A percentile compares a stretch with the other conserved stretches of the same genome.
Evolutionary conservation across 2,329 filamentous ascomycete species (phyloP).

Genomic region (Teratosphaeria pseudoeucalypti): DNA sequence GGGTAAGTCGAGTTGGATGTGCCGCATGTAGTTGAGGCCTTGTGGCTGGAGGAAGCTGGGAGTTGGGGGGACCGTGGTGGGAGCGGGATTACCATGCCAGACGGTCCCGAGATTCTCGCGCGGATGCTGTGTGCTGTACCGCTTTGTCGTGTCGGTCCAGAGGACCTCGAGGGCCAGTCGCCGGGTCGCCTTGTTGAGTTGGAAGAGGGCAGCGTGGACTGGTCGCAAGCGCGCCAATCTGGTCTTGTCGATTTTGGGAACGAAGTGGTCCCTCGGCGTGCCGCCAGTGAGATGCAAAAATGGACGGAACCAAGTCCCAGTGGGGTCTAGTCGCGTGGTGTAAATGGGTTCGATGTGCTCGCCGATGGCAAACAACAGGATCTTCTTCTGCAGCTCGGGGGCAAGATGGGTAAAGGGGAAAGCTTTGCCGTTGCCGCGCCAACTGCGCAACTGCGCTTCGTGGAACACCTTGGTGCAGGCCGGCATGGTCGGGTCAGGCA

Average conservation of each 20-base stretch:
- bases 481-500: neutral
- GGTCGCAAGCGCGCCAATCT: neutral
- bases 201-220: constrained; percentile 2
- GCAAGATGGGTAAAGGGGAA: constrained; percentile 1
- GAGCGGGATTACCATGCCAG: neutral
- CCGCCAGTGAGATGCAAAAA: neutral
- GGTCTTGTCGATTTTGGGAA: neutral
- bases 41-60: neutral
- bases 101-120: neutral
- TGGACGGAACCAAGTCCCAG: neutral
- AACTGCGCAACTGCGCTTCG: constrained; percentile 1
- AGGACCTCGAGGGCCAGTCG: neutral
- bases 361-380: constrained; percentile 4
- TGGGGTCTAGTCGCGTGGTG: neutral
- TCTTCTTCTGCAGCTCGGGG: neutral
- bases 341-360: constrained; percentile 1
- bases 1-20: neutral
- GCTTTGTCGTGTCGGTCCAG: constrained; percentile 7
- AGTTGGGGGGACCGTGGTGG: neutral
- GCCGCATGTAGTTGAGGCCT: neutral
- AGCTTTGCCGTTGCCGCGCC: neutral
- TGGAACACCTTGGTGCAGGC: neutral
- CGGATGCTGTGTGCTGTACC: neutral
- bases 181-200: constrained; percentile 3
- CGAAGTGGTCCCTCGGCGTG: neutral